A percentile compares a stretch with the other conserved stretches of the same genome.
Conservation (phyloP, 2,329 filamentous ascomycete species). For the Cadophora luteo-olivacea region DNA sequence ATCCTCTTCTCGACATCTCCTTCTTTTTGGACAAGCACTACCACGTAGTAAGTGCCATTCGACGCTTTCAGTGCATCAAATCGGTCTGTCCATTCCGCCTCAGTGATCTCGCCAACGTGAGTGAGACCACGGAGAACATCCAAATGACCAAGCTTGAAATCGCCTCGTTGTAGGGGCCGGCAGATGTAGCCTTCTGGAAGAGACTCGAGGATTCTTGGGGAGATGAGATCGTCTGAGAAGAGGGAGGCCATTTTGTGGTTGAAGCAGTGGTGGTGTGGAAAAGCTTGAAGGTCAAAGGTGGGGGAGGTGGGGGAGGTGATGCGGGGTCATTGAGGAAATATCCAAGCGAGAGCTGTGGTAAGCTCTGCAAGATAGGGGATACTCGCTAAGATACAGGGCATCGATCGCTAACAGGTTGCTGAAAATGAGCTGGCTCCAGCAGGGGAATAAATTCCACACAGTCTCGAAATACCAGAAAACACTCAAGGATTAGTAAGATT, state of each 20-base stretch:
- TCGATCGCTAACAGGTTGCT: neutral
- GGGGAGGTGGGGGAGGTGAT: neutral
- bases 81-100: conserved; percentile 75
- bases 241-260: conserved; percentile 50
- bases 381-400: neutral
- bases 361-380: neutral
- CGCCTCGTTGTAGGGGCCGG: conserved; percentile 71
- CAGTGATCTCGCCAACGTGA: conserved; percentile 83
- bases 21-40: conserved; percentile 76
- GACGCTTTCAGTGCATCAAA: conserved; percentile 78
- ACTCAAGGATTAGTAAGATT: no score
- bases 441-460: neutral
- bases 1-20: conserved; percentile 65
- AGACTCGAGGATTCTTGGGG: conserved; percentile 70
- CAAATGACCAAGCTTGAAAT: conserved; percentile 83
- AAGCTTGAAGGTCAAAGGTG: conserved; percentile 3
- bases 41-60: conserved; percentile 78
- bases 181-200: conserved; percentile 83
- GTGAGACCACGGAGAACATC: conserved; percentile 89
- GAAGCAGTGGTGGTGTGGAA: neutral
- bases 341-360: neutral
- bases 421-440: neutral
- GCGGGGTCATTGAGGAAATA: neutral
- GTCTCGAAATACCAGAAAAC: no score
- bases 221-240: conserved; percentile 79